These are phyloP conservation scores for Euphorbia pulcherrima DNA, from an alignment of 345 rosid genomes.

Conservation along the genomic window DNA sequence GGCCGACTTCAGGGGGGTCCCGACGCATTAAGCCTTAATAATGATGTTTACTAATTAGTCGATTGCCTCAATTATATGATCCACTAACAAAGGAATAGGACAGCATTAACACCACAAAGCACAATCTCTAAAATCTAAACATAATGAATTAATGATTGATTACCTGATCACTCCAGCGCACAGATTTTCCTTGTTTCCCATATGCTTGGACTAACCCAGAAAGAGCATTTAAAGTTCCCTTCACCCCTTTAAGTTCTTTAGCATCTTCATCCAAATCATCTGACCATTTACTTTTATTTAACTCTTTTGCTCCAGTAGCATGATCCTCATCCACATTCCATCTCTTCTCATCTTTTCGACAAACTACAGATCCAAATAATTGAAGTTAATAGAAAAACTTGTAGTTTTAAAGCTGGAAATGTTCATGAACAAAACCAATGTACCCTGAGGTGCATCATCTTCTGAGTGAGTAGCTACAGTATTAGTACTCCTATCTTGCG, in stretches of 20 bases:
- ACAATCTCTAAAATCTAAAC: neutral
- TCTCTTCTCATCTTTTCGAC: slow-evolving; percentile 32
- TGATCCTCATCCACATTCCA: slow-evolving; percentile 50
- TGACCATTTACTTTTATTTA: slow-evolving; percentile 89
- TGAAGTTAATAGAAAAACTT: slow-evolving; percentile 4
- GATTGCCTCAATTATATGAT: neutral
- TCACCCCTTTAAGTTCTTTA: slow-evolving; percentile 26
- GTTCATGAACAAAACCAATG: slow-evolving; percentile 1
- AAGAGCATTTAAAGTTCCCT: slow-evolving; percentile 40
- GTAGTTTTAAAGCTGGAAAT: neutral
- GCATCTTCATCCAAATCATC: slow-evolving; percentile 60
- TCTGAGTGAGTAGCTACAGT: slow-evolving; percentile 21
- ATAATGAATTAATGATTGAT: too few species aligned
- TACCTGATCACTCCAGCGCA: slow-evolving; percentile 92
- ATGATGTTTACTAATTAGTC: neutral
- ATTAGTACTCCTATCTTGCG: slow-evolving; percentile 39
- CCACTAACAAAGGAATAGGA: neutral
- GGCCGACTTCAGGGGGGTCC: too few species aligned
- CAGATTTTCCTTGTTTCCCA: slow-evolving; percentile 56
- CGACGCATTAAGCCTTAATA: too few species aligned
- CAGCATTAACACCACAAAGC: neutral
- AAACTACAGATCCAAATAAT: slow-evolving; percentile 27
- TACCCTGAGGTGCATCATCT: slow-evolving; percentile 46
- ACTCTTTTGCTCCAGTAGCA: slow-evolving; percentile 47
- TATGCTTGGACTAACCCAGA: slow-evolving; percentile 49